Base-by-base conservation (phyloP, 2,329 filamentous ascomycete species). In the Zymoseptoria passerinii region DNA sequence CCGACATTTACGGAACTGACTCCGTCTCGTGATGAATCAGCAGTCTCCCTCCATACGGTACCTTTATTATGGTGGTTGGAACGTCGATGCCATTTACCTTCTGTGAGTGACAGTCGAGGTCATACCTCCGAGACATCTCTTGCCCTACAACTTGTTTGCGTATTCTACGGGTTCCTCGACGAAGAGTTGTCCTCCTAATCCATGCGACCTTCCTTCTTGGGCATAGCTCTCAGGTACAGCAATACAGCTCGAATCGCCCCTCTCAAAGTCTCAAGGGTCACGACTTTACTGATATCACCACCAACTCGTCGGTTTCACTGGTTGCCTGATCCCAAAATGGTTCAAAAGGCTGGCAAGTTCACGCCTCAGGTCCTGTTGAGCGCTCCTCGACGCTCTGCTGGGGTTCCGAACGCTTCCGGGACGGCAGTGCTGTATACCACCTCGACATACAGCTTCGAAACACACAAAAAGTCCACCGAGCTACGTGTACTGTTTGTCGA, bases 401-500 rank as follows among this genome's bases (percentile, higher is more conserved):
- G 84, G 52, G 72, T 83, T 0, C 88, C 89, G n/a, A 92, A 90
- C 71, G 72, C 78, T 44, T 78, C 81, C 55, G 87, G 86, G 50
- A 83, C 81, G 56, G 77, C 82, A 58, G 78, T 86, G 52, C 73
- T 91, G 28, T 90, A 86, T 69, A 84, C 83, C 49, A 82, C 85
- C 16, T 89, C 87, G 0, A 84, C 86, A 1, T 96, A 95, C 73
- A 92, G 85, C 4, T 96, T 96, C 72, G 79, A 87, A 48, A 80
- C 83, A 0, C 90, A 95, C 70, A 79, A 80, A 52, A 87, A 86
- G 70, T 82, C 80, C 4, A 80, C 78, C 60, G 86, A 91, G 75
- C 85, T 88, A 65, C 83, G 86, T 18, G 73, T 92, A 27, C 76
- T 96, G 48, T 84, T 92, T 65, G 79, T 91, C 59, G 76, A 80